These are phyloP conservation scores for Mycena vulgaris DNA, from an alignment of 768 basidiomycete species.

Conservation along the genomic window DNA sequence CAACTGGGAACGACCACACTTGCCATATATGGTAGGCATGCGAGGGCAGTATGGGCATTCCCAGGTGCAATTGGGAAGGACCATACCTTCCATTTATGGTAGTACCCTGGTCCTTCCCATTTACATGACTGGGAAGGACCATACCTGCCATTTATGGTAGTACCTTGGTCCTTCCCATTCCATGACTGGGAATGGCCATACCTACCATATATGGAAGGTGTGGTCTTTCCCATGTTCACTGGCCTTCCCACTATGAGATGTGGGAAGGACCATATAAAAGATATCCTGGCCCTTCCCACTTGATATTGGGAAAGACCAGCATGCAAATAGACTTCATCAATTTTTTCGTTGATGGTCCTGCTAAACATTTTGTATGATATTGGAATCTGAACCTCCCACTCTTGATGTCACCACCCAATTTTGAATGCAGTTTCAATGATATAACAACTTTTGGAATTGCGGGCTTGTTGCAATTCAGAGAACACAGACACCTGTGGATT, in stretches of 20 bases:
- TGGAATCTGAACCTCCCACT: too few species aligned
- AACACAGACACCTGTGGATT: background rate
- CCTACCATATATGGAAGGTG: background rate
- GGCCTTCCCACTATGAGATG: too few species aligned
- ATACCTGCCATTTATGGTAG: constrained; percentile 4
- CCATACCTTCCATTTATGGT: background rate
- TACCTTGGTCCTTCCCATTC: background rate
- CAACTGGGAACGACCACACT: background rate
- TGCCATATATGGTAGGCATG: background rate
- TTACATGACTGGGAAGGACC: background rate
- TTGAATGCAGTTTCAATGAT: too few species aligned
- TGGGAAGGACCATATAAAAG: constrained; percentile 4
- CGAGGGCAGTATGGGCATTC: background rate
- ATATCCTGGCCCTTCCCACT: too few species aligned
- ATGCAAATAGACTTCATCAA: too few species aligned
- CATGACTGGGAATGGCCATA: background rate
- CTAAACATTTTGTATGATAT: too few species aligned
- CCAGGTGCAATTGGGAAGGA: background rate
- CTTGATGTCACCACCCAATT: too few species aligned
- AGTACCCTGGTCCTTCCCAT: constrained; percentile 3
- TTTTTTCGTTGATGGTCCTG: too few species aligned
- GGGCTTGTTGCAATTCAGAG: background rate
- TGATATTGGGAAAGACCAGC: too few species aligned
- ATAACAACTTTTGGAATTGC: too few species aligned
- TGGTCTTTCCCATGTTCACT: background rate